These are phyloP conservation scores for Paramecium tetraurelia DNA, from an alignment of 73 alveolate genomes.

Conservation along the genomic window DNA sequence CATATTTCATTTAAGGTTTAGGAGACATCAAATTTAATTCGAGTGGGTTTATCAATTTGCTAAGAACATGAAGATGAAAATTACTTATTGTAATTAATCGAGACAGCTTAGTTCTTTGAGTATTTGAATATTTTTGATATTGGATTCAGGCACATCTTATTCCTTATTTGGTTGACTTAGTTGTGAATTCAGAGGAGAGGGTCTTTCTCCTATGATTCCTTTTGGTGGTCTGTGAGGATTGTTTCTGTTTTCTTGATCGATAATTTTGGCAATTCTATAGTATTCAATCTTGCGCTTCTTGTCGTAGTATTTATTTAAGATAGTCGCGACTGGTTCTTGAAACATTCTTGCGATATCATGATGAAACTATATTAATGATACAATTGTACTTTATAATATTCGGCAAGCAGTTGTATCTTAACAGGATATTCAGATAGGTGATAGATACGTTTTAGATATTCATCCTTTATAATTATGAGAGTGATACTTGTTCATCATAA, in stretches of 20 bases:
- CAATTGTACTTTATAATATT: conserved; percentile 33
- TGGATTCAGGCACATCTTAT: not conserved
- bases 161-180: not conserved
- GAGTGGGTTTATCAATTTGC: not conserved
- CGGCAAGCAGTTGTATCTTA: conserved; percentile 38
- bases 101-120: not conserved
- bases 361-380: conserved; percentile 13
- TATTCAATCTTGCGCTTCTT: conserved; percentile 55
- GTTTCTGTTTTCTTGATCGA: conserved; percentile 54
- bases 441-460: conserved; percentile 46
- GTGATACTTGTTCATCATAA: not conserved
- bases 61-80: not conserved
- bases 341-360: conserved; percentile 46
- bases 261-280: conserved; percentile 54
- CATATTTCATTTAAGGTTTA: not conserved
- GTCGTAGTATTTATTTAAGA: conserved; percentile 38
- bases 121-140: not conserved
- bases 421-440: conserved; percentile 21
- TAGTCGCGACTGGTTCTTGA: conserved; percentile 41
- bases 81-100: not conserved
- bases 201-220: conserved; percentile 59
- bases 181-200: conserved; percentile 27
- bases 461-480: not conserved
- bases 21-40: not conserved
- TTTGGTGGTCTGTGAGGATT: conserved; percentile 59